Percentiles rank a stretch among this genome's conserved stretches.
These are phyloP conservation scores for Euphorbia peplus DNA, from an alignment of 345 rosid species.

Conservation along the genomic window DNA sequence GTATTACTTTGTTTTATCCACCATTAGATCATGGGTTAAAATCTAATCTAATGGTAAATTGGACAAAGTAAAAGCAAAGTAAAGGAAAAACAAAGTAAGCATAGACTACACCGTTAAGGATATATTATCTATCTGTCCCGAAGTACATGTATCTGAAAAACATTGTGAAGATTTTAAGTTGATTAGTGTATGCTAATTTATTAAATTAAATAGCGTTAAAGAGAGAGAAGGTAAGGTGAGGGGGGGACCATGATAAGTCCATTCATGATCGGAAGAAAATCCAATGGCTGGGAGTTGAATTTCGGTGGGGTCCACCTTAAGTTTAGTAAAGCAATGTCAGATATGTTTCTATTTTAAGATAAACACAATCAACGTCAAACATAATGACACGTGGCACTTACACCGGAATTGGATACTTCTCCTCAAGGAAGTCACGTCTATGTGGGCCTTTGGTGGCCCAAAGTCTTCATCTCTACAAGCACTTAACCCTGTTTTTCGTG, in stretches of 20 bases:
- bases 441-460: slow-evolving; percentile 21
- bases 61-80: too few species aligned
- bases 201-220: neutral
- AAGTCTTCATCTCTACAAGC: neutral
- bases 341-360: slow-evolving; percentile 30
- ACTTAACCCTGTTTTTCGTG: neutral
- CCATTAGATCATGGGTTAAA: too few species aligned
- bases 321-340: slow-evolving; percentile 20
- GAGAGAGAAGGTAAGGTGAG: neutral
- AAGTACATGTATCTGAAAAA: too few species aligned
- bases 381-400: slow-evolving; percentile 37
- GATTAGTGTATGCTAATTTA: too few species aligned
- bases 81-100: too few species aligned
- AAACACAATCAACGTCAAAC: slow-evolving; percentile 43
- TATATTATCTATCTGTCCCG: too few species aligned
- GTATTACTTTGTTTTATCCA: too few species aligned
- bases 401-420: slow-evolving; percentile 22
- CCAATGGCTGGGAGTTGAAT: slow-evolving; percentile 4
- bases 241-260: slow-evolving; percentile 18
- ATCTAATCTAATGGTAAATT: too few species aligned
- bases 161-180: too few species aligned
- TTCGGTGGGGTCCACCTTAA: slow-evolving; percentile 10
- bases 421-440: slow-evolving; percentile 45
- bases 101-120: too few species aligned
- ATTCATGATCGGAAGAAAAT: neutral